A percentile compares a stretch with the other conserved stretches of the same genome.
These are phyloP conservation scores for Astragalus membranaceus DNA, from an alignment of 306 rosid species.

Conservation along the genomic window DNA sequence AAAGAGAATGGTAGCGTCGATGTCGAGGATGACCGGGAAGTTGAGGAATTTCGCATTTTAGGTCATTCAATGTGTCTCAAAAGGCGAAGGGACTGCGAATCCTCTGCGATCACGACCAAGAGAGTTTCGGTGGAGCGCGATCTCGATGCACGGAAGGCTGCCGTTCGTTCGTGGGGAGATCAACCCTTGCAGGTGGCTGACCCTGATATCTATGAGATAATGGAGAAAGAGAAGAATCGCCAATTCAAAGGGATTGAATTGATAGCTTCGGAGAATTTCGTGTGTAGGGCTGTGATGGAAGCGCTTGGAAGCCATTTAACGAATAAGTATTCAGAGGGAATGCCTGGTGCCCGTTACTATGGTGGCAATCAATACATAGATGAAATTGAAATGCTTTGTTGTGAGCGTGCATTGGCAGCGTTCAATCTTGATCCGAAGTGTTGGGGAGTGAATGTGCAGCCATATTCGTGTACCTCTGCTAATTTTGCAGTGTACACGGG, in stretches of 20 bases:
- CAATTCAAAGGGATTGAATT: constrained; percentile 77
- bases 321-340: constrained; percentile 87
- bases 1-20: background rate
- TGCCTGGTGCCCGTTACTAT: constrained; percentile 83
- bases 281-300: constrained; percentile 81
- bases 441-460: constrained; percentile 96
- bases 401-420: constrained; percentile 74
- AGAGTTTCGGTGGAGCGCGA: constrained; percentile 41
- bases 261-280: constrained; percentile 90
- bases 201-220: constrained; percentile 56
- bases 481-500: constrained; percentile 91
- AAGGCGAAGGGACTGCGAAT: constrained; percentile 61
- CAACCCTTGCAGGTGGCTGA: constrained; percentile 60
- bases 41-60: constrained; percentile 71
- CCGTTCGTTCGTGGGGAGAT: constrained; percentile 68
- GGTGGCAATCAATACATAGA: constrained; percentile 79
- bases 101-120: constrained; percentile 31
- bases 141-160: constrained; percentile 47
- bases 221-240: constrained; percentile 80
- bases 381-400: constrained; percentile 70
- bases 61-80: constrained; percentile 89
- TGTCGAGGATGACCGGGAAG: constrained; percentile 46
- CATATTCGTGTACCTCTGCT: constrained; percentile 90
- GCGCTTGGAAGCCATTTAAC: constrained; percentile 90
- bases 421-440: constrained; percentile 54